Evolutionary conservation across 805 yeast species (phyloP), one percentile per base, ranked within the genome.

Genomic region (Candida morakotiae): DNA sequence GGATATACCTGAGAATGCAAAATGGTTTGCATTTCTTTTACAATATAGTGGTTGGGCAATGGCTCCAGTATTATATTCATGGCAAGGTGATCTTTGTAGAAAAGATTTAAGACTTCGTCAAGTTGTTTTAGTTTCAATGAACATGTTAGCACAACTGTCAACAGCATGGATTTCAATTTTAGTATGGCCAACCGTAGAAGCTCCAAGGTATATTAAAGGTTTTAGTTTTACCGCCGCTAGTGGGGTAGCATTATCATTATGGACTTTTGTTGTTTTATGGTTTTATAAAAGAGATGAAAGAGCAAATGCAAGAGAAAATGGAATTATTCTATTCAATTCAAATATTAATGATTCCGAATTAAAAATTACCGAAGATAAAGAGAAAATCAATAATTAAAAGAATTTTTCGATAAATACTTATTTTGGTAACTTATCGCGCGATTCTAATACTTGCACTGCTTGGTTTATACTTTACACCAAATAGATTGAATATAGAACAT

Each of bases 41-140:
- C 77, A 75, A 15, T 79, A 78, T 49, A 75, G 76, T 54, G 74
- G 79, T 10, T 79, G 81, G 71, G 74, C 83, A 13, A 75, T 75
- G 53, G 77, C 83, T 2, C 80, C 84, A 0, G 79, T 79, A 32
- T 56, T 77, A 34, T 75, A 78, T 64, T 69, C 81, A 1, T 70
- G 74, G 64, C 73, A 73, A 39, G 72, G 72, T 47, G 84, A 78
- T 55, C 69, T 78, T 37, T 62, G 77, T 41, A 64, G 85, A 43
- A 62, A 72, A 40, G 81, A 78, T 51, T 75, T 75, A 10, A 72
- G 77, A 41, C 66, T 70, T 31, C 64, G 79, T 47, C 75, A 81
- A 6, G 70, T 78, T 30, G 71, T 73, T 3, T 73, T 80, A 71
- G 75, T 77, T 42, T 61, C 73, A 5, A 70, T 74, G 57, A 77